These are phyloP conservation scores for Papiliotrema flavescens DNA, from an alignment of 1,284 basidiomycete genomes.

Conservation along the genomic window DNA sequence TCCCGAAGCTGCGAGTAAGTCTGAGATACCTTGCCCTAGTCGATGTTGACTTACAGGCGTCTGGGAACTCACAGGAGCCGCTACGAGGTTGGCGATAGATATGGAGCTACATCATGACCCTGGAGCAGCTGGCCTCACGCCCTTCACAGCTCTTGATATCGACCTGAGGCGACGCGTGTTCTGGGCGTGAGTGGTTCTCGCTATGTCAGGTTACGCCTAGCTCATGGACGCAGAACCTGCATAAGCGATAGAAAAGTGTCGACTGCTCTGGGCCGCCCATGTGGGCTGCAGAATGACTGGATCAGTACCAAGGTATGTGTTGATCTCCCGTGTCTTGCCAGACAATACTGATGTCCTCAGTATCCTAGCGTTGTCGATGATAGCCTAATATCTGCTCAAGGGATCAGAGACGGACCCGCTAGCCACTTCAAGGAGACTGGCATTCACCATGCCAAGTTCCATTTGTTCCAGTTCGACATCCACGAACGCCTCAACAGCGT, in stretches of 20 bases:
- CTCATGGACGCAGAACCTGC: conserved; percentile 8
- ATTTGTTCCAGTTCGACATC: conserved; percentile 13
- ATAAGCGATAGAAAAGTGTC: conserved; percentile 10
- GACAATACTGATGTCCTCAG: background rate
- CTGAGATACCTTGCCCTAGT: background rate
- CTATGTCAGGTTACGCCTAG: background rate
- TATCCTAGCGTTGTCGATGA: conserved; percentile 8
- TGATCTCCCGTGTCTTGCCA: background rate
- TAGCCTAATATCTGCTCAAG: background rate
- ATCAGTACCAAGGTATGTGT: conserved; percentile 9
- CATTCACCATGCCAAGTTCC: conserved; percentile 11
- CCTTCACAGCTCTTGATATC: conserved; percentile 4
- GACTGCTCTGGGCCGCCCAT: conserved; percentile 11
- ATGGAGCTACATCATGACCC: conserved; percentile 15
- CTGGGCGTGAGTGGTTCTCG: conserved; percentile 11
- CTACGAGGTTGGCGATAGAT: conserved; percentile 8
- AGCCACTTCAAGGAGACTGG: conserved; percentile 6
- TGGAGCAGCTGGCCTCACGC: background rate
- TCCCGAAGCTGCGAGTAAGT: conserved; percentile 3
- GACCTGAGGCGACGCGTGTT: conserved; percentile 15
- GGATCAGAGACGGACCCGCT: background rate
- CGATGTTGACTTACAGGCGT: conserved; percentile 4
- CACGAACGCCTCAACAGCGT: conserved; percentile 6
- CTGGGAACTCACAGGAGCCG: conserved; percentile 14
- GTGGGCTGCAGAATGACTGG: conserved; percentile 11